Percentiles rank a stretch among this genome's conserved stretches.
Evolutionary conservation across 768 basidiomycete genomes (phyloP).

Genomic region (Suillus spraguei): DNA sequence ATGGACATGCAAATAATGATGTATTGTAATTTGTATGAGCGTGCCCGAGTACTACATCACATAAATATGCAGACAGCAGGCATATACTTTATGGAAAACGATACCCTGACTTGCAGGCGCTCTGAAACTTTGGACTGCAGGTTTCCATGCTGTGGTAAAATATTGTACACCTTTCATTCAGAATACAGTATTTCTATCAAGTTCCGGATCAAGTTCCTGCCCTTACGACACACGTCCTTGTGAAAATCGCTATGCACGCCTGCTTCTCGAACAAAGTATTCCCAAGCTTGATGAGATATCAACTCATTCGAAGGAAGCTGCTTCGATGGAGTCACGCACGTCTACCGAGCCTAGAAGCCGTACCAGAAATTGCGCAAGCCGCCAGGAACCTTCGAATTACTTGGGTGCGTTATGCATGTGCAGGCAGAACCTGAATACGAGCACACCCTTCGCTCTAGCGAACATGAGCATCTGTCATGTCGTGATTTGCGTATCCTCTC

Average conservation of each 20-base stretch:
- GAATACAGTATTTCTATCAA: background rate
- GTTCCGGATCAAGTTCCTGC: background rate
- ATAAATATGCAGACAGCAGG: background rate
- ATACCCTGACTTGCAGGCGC: background rate
- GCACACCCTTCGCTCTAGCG: background rate
- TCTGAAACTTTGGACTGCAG: background rate
- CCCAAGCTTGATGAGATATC: background rate
- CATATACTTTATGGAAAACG: background rate
- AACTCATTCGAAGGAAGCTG: background rate
- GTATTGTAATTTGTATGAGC: background rate
- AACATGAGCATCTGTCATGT: slow-evolving; percentile 1
- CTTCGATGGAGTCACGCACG: background rate
- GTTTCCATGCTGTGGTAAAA: background rate
- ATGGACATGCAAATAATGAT: background rate
- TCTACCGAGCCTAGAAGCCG: background rate
- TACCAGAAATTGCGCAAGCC: background rate
- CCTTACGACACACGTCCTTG: background rate
- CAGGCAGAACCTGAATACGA: background rate
- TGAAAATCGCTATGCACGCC: background rate
- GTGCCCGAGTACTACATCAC: background rate
- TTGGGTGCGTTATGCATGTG: slow-evolving; percentile 1
- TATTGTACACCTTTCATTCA: background rate
- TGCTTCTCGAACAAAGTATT: background rate
- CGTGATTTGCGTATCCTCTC: background rate
- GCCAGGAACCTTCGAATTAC: slow-evolving; percentile 2